phyloP scores from a whole-genome alignment of 1,284 basidiomycete species.

The Prillingera fragicola region DNA sequence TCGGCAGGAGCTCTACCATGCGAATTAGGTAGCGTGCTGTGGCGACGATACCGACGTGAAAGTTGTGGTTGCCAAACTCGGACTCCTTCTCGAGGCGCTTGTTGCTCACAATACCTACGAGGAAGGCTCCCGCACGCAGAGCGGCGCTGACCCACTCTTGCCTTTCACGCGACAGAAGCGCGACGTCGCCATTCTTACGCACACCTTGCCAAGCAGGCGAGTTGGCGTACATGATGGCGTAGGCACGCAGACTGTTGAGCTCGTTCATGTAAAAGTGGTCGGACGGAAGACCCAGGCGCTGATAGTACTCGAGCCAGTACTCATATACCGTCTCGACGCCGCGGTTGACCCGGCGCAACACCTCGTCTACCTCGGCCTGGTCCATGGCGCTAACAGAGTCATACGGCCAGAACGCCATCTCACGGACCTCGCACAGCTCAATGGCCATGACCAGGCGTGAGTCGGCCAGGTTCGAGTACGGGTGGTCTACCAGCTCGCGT shows the following conservation, averaged over 20 bases:
- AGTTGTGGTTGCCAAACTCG: constrained; percentile 19
- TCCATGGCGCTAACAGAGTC: constrained; percentile 9
- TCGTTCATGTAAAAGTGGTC: constrained; percentile 26
- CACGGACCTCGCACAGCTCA: constrained; percentile 23
- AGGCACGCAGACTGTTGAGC: constrained; percentile 12
- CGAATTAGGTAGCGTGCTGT: constrained; percentile 17
- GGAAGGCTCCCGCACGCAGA: constrained; percentile 9
- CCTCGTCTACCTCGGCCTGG: constrained; percentile 13
- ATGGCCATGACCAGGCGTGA: constrained; percentile 25
- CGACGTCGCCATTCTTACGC: constrained; percentile 9
- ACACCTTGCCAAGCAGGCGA: constrained; percentile 15
- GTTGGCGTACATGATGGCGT: constrained; percentile 11
- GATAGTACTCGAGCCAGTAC: constrained; percentile 23
- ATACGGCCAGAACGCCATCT: constrained; percentile 13
- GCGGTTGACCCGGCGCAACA: constrained; percentile 18
- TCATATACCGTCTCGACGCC: constrained; percentile 16
- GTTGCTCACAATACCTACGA: constrained; percentile 8
- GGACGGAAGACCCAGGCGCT: constrained; percentile 1
- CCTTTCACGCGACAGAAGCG: constrained; percentile 10
- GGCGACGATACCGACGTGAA: constrained; percentile 13
- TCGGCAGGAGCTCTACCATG: constrained; percentile 13
- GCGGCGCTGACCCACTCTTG: constrained; percentile 11
- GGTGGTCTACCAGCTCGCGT: constrained; percentile 30
- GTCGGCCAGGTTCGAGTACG: constrained; percentile 20
- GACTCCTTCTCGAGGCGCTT: constrained; percentile 17